phyloP scores from a whole-genome alignment of 176 grass and related monocot genomes.

The Aegilops umbellulata region DNA sequence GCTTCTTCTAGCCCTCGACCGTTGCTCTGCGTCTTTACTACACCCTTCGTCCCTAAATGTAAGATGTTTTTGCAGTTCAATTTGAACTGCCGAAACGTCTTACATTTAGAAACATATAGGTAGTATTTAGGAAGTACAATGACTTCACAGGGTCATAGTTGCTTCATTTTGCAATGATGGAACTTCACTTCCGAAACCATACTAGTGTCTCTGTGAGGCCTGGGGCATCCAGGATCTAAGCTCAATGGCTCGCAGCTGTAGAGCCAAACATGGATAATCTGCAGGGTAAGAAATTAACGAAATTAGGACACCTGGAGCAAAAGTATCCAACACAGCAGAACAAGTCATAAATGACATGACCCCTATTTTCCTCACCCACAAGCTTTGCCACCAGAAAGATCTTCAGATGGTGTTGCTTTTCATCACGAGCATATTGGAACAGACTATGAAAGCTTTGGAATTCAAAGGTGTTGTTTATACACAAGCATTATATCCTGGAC shows the following conservation, averaged over 20 bases:
- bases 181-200: not conserved
- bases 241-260: not conserved
- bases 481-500: not conserved
- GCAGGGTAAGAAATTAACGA: not conserved
- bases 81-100: too few species aligned
- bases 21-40: not conserved
- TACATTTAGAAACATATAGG: too few species aligned
- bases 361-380: not conserved
- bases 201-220: not conserved
- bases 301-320: not conserved
- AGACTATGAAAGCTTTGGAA: not conserved
- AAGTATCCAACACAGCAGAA: not conserved
- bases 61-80: too few species aligned
- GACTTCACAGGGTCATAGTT: not conserved
- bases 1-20: not conserved
- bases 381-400: not conserved
- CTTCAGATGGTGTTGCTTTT: not conserved
- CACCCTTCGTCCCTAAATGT: too few species aligned
- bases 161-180: not conserved
- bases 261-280: not conserved
- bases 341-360: not conserved
- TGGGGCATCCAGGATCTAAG: not conserved
- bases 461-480: not conserved
- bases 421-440: not conserved
- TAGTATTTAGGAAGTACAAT: not conserved